These are phyloP conservation scores for Moelleriella libera DNA, from an alignment of 2,329 filamentous ascomycete genomes.

Conservation along the genomic window DNA sequence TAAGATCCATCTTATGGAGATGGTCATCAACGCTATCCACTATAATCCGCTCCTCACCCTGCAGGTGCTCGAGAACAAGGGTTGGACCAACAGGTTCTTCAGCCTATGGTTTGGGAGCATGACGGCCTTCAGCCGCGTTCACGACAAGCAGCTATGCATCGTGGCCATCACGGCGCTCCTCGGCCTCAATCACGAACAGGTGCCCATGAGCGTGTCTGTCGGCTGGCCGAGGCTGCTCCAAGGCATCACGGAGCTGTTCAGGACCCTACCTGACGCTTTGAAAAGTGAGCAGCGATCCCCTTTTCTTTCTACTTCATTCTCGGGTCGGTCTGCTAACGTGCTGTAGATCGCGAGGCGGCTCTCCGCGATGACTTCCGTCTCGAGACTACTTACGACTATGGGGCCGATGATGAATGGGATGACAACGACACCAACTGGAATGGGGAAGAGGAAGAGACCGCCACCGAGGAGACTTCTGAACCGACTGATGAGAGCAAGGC, in stretches of 20 bases:
- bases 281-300: conserved; percentile 46
- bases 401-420: conserved; percentile 68
- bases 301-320: not conserved
- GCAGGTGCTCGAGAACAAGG: conserved; percentile 76
- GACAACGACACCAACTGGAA: conserved; percentile 76
- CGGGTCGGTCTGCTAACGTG: no score
- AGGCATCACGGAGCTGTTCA: conserved; percentile 83
- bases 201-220: conserved; percentile 83
- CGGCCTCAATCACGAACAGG: conserved; percentile 62
- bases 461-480: conserved; percentile 50
- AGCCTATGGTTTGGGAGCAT: conserved; percentile 97
- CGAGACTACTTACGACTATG: conserved; percentile 48
- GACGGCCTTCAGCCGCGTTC: conserved; percentile 80
- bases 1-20: conserved; percentile 93
- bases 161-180: conserved; percentile 82
- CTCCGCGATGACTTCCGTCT: conserved; percentile 75
- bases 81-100: conserved; percentile 98
- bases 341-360: conserved; percentile 71
- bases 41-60: conserved; percentile 84
- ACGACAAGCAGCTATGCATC: conserved; percentile 98
- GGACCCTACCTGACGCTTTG: conserved; percentile 73
- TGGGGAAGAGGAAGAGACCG: conserved; percentile 57
- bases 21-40: conserved; percentile 96
- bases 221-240: conserved; percentile 86
- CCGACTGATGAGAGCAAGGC: conserved; percentile 82